Conservation (phyloP, 495 filamentous ascomycete species). For the Daldinia concentrica region DNA sequence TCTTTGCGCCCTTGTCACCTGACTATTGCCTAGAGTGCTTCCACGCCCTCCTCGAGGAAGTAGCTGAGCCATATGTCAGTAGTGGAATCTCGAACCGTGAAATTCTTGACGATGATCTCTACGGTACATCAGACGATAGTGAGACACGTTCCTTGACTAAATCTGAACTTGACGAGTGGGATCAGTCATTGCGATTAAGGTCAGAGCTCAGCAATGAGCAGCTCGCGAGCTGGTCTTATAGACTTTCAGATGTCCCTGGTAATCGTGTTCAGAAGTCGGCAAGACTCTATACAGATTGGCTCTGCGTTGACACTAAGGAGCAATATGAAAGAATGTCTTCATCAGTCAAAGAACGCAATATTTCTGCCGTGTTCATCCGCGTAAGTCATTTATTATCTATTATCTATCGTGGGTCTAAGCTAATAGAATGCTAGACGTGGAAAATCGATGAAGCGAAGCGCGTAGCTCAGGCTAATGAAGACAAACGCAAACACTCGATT, state of each 20-base stretch:
- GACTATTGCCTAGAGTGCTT: conserved; percentile 11
- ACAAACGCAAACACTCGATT: background rate
- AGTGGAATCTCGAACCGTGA: conserved; percentile 3
- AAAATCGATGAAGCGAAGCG: conserved; percentile 14
- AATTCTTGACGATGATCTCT: background rate
- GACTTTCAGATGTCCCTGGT: conserved; percentile 13
- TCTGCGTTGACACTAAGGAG: conserved; percentile 11
- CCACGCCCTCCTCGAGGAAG: conserved; percentile 1
- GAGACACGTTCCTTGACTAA: background rate
- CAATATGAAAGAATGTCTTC: conserved; percentile 19
- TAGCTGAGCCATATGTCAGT: conserved; percentile 20
- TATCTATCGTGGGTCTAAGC: background rate
- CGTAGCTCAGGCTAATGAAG: background rate
- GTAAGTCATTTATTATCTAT: conserved; percentile 9
- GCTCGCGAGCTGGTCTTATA: conserved; percentile 24
- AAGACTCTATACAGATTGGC: conserved; percentile 16
- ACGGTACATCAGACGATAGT: background rate
- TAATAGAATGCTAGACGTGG: conserved; percentile 7
- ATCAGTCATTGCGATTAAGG: background rate
- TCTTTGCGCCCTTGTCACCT: conserved; percentile 4
- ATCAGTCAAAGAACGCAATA: background rate
- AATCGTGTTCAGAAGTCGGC: conserved; percentile 2
- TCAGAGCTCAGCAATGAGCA: conserved; percentile 3
- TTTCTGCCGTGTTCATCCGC: conserved; percentile 16
- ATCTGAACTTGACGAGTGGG: background rate